A percentile compares a stretch with the other conserved stretches of the same genome.
Conservation (phyloP, 2,329 filamentous ascomycete genomes). For the Biscogniauxia sp. region DNA sequence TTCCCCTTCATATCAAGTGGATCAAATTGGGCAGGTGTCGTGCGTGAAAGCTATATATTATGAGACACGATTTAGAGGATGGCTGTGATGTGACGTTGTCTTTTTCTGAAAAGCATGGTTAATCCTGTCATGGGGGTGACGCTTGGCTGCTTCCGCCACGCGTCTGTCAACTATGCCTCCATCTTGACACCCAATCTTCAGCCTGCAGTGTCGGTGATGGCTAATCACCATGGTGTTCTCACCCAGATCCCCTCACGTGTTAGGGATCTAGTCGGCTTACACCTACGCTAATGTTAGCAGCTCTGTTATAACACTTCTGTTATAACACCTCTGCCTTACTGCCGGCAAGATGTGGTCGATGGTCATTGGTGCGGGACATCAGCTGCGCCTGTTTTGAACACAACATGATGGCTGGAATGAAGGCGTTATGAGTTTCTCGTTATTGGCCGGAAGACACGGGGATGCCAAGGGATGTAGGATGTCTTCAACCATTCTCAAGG, state of each 20-base stretch:
- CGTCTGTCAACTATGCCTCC: not conserved
- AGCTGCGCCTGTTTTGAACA: slow-evolving; percentile 11
- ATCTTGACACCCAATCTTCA: not conserved
- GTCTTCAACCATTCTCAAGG: not conserved
- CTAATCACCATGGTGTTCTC: not conserved
- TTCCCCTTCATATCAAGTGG: not conserved
- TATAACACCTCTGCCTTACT: not conserved
- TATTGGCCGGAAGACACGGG: not conserved
- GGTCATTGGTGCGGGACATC: slow-evolving; percentile 13
- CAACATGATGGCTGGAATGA: not conserved
- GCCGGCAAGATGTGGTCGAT: slow-evolving; percentile 11
- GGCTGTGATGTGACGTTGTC: slow-evolving; percentile 15
- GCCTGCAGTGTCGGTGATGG: not conserved
- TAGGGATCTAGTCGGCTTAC: slow-evolving; percentile 1
- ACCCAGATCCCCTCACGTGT: not conserved
- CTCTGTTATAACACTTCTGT: not conserved
- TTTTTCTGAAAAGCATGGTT: not conserved
- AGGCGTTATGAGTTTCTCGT: not conserved
- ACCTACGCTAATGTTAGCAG: not conserved
- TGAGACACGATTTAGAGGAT: not conserved
- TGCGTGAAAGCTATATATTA: not conserved
- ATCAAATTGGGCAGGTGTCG: slow-evolving; percentile 14
- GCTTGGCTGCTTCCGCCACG: not conserved
- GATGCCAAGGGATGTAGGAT: not conserved
- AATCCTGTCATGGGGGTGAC: not conserved